Evolutionary conservation across 305 asterid species (phyloP), one percentile per base, ranked within the genome.

Genomic region (Rubia balearica): DNA sequence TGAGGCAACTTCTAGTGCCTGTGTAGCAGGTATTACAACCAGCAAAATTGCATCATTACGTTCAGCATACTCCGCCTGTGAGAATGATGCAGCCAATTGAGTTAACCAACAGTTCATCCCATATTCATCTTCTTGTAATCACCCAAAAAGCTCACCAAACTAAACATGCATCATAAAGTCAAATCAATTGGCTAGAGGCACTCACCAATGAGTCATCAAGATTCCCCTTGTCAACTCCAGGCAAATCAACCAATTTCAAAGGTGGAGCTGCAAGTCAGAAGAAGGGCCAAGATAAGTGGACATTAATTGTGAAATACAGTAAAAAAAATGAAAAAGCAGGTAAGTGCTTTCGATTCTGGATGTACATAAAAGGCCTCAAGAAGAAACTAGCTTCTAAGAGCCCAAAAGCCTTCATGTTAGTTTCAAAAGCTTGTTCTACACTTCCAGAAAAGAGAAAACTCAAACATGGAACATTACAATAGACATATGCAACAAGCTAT

Each of bases 1-100:
- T 64, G 98, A 82, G 75, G 97, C 89, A 73, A 95, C 95, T 83
- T 95, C 99, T 33, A 95, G 96, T 72, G 96, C 99, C 79, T 88
- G 99, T 56, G 90, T 43, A 63, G 99, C 99, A 70, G 99, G 91
- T 80, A 95, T 90, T 73, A 95, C 85, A 45, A 95, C 91, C 78
- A 95, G 86, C 85, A 95, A 84, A 78, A 95, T 95, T 71, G 97
- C 95, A 82, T 95, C 99, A 75, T 85, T 88, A 68, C 83, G 97
- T 81, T 92, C 93, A 70, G 92, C 97, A 71, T 88, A 95, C 78
- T 81, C 88, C 82, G 88, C 80, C 99, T 95, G 96, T 56, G 76
- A 75, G 21, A 72, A 72, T 60, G 69, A 80, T 55, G 8, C 43
- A 68, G 14, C 6, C 7, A 27, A 6, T 45, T 46, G 30, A 69